Evolutionary conservation across 2,329 filamentous ascomycete genomes (phyloP).

Genomic region (Neoscytalidium dimidiatum): DNA sequence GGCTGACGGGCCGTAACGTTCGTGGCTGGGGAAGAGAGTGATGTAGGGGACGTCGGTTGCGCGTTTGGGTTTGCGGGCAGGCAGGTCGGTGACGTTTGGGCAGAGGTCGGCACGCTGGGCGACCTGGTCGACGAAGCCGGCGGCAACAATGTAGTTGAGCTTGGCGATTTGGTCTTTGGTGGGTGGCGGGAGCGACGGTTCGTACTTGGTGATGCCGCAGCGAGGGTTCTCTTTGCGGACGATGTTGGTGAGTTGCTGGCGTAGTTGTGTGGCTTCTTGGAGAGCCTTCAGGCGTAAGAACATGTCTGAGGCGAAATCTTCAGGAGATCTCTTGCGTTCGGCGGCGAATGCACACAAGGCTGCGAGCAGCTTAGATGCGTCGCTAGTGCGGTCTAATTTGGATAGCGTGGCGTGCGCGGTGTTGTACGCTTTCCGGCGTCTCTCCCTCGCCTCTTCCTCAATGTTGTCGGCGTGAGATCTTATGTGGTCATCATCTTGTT

Average conservation of each 20-base stretch:
- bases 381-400: slow-evolving; percentile 77
- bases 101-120: slow-evolving; percentile 89
- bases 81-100: slow-evolving; percentile 52
- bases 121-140: slow-evolving; percentile 91
- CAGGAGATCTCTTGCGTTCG: slow-evolving; percentile 53
- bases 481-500: slow-evolving; percentile 44
- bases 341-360: slow-evolving; percentile 80
- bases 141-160: slow-evolving; percentile 87
- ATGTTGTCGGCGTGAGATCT: slow-evolving; percentile 67
- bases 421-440: slow-evolving; percentile 65
- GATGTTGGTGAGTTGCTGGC: slow-evolving; percentile 79
- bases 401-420: slow-evolving; percentile 77
- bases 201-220: slow-evolving; percentile 42
- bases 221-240: slow-evolving; percentile 71
- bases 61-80: slow-evolving; percentile 70
- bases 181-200: slow-evolving; percentile 58
- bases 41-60: slow-evolving; percentile 92
- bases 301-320: slow-evolving; percentile 76
- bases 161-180: slow-evolving; percentile 69
- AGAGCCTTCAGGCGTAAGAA: slow-evolving; percentile 88
- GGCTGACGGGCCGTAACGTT: slow-evolving; percentile 36
- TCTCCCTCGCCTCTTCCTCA: slow-evolving; percentile 69
- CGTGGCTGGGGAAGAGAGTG: slow-evolving; percentile 72
- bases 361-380: slow-evolving; percentile 87
- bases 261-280: slow-evolving; percentile 80